Conservation (phyloP, 2,329 filamentous ascomycete species). For the Stemphylium vesicarium region DNA sequence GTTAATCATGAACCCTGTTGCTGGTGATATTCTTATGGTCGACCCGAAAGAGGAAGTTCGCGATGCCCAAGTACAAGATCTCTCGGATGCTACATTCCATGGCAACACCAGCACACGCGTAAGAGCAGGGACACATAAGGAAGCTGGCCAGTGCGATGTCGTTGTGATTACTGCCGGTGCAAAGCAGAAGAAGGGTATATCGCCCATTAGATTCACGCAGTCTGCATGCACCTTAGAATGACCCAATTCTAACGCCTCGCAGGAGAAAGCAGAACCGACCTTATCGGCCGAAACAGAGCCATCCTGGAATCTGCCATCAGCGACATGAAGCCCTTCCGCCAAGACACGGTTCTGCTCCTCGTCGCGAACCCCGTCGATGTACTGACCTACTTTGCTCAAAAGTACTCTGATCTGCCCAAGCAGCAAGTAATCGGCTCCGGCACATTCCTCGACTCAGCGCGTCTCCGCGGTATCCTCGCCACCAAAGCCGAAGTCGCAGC, state of each 20-base stretch:
- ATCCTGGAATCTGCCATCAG: conserved; percentile 26
- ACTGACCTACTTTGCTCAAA: conserved; percentile 27
- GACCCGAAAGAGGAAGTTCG: conserved; percentile 31
- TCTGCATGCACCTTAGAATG: neutral
- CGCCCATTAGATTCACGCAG: too few relatives aligned
- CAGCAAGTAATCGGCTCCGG: conserved; percentile 27
- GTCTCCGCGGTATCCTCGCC: conserved; percentile 23
- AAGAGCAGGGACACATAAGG: conserved; percentile 29
- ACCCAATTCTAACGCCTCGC: neutral
- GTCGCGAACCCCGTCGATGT: conserved; percentile 35
- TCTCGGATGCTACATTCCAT: conserved; percentile 26
- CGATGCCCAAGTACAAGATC: conserved; percentile 29
- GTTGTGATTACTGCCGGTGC: conserved; percentile 29
- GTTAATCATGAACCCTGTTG: conserved; percentile 30
- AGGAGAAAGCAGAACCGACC: conserved; percentile 30
- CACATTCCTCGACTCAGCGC: conserved; percentile 29
- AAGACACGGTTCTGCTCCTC: conserved; percentile 23
- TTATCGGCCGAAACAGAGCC: conserved; percentile 29
- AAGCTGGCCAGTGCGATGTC: conserved; percentile 31
- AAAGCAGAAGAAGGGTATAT: conserved; percentile 27
- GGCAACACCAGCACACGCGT: conserved; percentile 25
- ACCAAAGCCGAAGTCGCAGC: conserved; percentile 20
- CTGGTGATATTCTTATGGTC: conserved; percentile 26
- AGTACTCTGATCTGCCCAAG: conserved; percentile 20
- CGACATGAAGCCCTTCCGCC: conserved; percentile 29